Evolutionary conservation across 1,284 basidiomycete species (phyloP).

Genomic region (Gomphus bonarii): DNA sequence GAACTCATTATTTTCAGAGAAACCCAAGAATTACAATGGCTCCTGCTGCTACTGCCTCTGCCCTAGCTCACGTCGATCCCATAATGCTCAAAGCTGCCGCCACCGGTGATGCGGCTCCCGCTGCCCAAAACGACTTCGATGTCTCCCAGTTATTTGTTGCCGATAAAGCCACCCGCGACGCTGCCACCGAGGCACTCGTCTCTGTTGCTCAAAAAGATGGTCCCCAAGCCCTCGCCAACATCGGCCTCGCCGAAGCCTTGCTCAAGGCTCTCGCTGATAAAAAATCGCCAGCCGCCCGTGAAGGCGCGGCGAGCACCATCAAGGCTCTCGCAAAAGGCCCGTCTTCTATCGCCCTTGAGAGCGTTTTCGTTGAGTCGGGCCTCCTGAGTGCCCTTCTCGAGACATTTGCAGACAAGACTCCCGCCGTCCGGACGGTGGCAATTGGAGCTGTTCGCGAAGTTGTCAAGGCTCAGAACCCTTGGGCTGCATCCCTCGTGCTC

Average conservation of each 20-base stretch:
- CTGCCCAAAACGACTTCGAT: constrained; percentile 42
- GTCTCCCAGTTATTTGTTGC: constrained; percentile 57
- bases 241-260: constrained; percentile 73
- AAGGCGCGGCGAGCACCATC: constrained; percentile 74
- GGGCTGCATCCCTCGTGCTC: constrained; percentile 81
- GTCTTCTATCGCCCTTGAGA: constrained; percentile 84
- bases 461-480: constrained; percentile 81
- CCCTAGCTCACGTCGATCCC: constrained; percentile 32
- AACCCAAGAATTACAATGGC: constrained; percentile 5
- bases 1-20: neutral
- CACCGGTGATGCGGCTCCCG: constrained; percentile 17
- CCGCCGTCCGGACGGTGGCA: constrained; percentile 75
- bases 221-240: constrained; percentile 67
- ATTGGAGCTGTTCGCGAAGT: constrained; percentile 78
- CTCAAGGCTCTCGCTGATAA: constrained; percentile 87
- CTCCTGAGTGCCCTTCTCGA: constrained; percentile 85
- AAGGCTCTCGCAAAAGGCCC: constrained; percentile 61
- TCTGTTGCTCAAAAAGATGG: constrained; percentile 78
- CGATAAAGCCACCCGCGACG: constrained; percentile 65
- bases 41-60: constrained; percentile 26
- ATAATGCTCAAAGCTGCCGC: constrained; percentile 55
- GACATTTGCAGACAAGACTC: constrained; percentile 88
- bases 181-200: constrained; percentile 63
- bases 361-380: constrained; percentile 76
- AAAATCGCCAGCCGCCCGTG: constrained; percentile 79